phyloP scores from a whole-genome alignment of 2,329 filamentous ascomycete species.

The Colletotrichum incanum region DNA sequence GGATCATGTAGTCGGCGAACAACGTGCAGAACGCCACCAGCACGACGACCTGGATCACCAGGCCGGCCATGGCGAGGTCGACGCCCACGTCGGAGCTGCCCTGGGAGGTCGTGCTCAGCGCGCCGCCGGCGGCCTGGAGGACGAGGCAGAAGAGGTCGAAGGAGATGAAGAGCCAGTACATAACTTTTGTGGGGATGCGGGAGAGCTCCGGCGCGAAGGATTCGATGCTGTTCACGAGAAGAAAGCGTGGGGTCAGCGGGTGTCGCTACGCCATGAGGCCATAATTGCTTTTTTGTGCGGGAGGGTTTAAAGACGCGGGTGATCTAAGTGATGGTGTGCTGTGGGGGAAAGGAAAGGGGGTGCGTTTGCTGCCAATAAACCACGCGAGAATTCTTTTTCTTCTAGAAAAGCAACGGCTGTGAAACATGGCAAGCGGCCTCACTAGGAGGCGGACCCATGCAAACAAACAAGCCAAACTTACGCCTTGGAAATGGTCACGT shows the following conservation, averaged over 20 bases:
- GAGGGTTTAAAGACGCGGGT: background rate
- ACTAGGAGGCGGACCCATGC: too few species aligned
- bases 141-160: constrained; percentile 69
- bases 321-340: background rate
- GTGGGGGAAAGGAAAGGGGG: too few species aligned
- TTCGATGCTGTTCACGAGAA: constrained; percentile 53
- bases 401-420: constrained; percentile 1
- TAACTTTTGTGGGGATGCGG: constrained; percentile 57
- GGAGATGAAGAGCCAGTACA: constrained; percentile 65
- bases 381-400: too few species aligned
- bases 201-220: constrained; percentile 56
- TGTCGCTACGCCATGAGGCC: background rate
- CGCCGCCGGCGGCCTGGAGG: constrained; percentile 71
- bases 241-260: background rate
- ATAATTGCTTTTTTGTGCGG: background rate
- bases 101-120: constrained; percentile 60
- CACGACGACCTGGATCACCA: constrained; percentile 71
- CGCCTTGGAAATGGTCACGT: constrained; percentile 70
- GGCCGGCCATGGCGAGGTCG: constrained; percentile 62
- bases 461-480: constrained; percentile 43
- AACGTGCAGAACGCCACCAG: constrained; percentile 67
- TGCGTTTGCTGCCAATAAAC: background rate
- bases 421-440: background rate
- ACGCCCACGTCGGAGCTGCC: constrained; percentile 62
- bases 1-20: constrained; percentile 64